Evolutionary conservation across 1,284 basidiomycete genomes (phyloP).

Genomic region (Vanrija humicola): DNA sequence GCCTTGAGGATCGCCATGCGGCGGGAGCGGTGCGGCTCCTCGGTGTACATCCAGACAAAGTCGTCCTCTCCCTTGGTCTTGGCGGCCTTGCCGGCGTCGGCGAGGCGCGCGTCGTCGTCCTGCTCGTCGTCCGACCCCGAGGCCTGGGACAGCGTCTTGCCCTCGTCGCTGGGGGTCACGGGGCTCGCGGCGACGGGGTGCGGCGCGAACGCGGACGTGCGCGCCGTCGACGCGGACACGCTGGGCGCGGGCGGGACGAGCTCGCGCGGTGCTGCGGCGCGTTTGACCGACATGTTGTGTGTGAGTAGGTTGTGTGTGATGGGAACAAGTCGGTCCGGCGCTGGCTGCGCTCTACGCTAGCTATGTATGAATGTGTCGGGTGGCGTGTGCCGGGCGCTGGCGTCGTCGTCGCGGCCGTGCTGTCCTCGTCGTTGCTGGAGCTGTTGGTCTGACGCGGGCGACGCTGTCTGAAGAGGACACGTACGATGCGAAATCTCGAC

Average conservation of each 20-base stretch:
- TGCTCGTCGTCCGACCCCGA: not conserved
- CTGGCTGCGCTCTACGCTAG: no score
- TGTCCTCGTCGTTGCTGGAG: no score
- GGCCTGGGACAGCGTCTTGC: not conserved
- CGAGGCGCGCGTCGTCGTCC: conserved; percentile 1
- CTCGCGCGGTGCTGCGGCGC: no score
- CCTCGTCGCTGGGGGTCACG: conserved; percentile 1
- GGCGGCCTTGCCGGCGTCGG: not conserved
- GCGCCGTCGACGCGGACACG: not conserved
- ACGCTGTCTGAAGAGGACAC: no score
- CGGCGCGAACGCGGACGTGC: conserved; percentile 7
- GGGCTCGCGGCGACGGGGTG: not conserved
- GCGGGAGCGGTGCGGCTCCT: conserved; percentile 89
- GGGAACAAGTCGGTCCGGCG: no score
- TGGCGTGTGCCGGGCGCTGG: no score
- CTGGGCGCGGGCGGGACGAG: not conserved
- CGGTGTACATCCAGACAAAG: conserved; percentile 93
- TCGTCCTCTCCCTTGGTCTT: conserved; percentile 51
- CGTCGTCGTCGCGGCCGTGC: no score
- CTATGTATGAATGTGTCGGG: no score
- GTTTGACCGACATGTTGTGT: no score
- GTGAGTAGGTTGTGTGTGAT: no score
- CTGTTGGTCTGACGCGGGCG: no score
- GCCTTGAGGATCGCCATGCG: conserved; percentile 86
- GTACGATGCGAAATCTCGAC: no score